A percentile compares a stretch with the other conserved stretches of the same genome.
phyloP scores from a whole-genome alignment of 169 alveolate genomes.

The Theileria luwenshuni region DNA sequence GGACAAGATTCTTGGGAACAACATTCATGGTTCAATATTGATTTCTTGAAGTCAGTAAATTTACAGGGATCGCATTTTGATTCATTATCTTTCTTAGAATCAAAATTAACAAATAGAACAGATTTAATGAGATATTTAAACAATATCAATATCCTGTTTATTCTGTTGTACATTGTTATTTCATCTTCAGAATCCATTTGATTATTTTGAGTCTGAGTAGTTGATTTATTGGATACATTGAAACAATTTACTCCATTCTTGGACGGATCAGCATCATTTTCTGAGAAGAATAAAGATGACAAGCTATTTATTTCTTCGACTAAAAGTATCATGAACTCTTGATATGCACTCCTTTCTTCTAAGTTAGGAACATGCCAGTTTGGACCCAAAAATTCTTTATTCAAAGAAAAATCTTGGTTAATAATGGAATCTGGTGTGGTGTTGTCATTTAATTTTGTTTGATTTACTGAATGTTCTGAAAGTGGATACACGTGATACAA shows the following conservation, averaged over 20 bases:
- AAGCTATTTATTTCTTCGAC: background rate
- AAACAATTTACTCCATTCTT: conserved; percentile 8
- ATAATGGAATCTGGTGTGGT: no score
- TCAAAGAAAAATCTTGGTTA: no score
- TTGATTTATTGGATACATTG: no score
- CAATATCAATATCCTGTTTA: conserved; percentile 25
- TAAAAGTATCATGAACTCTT: background rate
- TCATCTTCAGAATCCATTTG: conserved; percentile 33
- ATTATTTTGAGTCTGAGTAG: no score
- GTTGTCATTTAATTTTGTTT: no score
- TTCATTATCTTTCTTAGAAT: background rate
- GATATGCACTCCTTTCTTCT: background rate
- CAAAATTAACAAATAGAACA: background rate
- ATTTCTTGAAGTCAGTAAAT: background rate
- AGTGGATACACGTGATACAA: conserved; percentile 34
- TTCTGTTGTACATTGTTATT: conserved; percentile 25
- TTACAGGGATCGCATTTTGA: background rate
- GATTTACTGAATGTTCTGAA: no score
- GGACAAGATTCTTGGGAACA: background rate
- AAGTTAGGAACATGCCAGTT: conserved; percentile 4
- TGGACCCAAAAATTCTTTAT: no score
- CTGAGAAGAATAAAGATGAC: background rate
- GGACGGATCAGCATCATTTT: background rate
- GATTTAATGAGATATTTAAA: conserved; percentile 10
- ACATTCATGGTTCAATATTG: background rate